phyloP scores from a whole-genome alignment of 2,329 filamentous ascomycete genomes.

The Pseudogymnoascus sp. region DNA sequence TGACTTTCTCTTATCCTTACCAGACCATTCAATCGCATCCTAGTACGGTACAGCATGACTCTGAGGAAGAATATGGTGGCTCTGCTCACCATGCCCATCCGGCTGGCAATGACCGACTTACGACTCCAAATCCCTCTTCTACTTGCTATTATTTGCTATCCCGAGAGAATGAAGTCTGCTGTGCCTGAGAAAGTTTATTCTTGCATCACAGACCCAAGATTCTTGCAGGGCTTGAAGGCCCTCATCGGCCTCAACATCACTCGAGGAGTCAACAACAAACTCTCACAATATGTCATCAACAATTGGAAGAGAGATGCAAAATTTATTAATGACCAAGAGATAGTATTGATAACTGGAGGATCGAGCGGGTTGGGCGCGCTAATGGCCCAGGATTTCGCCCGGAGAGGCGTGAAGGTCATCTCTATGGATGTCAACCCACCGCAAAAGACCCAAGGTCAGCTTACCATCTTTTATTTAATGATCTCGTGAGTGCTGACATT shows the following conservation, averaged over 20 bases:
- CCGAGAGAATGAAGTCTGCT: neutral
- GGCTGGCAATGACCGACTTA: neutral
- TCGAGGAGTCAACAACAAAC: conserved; percentile 40
- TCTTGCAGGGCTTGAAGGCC: neutral
- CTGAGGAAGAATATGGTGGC: neutral
- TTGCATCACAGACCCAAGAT: neutral
- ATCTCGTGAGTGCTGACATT: neutral
- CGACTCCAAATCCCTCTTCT: conserved; percentile 16
- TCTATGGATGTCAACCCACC: conserved; percentile 61
- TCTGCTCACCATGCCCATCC: neutral
- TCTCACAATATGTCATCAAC: conserved; percentile 43
- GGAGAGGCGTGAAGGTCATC: conserved; percentile 57
- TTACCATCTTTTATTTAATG: neutral
- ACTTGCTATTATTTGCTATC: neutral
- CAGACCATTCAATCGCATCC: neutral
- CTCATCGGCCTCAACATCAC: neutral
- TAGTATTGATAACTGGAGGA: conserved; percentile 68
- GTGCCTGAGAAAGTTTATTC: neutral
- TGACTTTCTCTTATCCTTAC: neutral
- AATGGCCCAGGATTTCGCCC: conserved; percentile 56
- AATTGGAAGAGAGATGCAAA: conserved; percentile 42
- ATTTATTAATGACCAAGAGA: conserved; percentile 59
- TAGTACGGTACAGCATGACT: neutral
- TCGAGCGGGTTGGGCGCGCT: conserved; percentile 63
- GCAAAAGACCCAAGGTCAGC: conserved; percentile 20